Percentiles rank a stretch among this genome's conserved stretches.
Conservation (phyloP, 1,284 basidiomycete genomes). For the Cutaneotrichosporon spelunceum region DNA sequence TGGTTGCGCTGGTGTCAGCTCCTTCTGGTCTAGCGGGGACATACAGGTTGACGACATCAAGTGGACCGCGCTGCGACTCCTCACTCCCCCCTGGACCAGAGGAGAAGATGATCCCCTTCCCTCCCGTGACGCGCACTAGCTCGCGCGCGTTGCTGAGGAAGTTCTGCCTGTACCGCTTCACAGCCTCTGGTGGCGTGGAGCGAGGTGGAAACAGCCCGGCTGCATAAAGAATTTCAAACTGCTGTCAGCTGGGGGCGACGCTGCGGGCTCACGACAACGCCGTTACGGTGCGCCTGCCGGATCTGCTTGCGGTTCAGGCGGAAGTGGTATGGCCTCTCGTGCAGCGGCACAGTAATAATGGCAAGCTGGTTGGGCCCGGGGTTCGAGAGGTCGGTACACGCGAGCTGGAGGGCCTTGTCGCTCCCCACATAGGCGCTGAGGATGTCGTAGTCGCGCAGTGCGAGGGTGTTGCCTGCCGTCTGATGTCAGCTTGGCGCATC, state of each 20-base stretch:
- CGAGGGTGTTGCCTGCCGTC: constrained; percentile 39
- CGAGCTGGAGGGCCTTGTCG: constrained; percentile 48
- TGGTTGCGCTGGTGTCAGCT: constrained; percentile 33
- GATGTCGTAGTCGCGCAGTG: constrained; percentile 44
- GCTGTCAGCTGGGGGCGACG: constrained; percentile 11
- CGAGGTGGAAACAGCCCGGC: constrained; percentile 43
- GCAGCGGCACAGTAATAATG: constrained; percentile 49
- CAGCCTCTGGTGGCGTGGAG: constrained; percentile 30
- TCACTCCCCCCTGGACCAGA: constrained; percentile 39
- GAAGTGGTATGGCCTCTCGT: constrained; percentile 47
- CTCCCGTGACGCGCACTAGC: constrained; percentile 47
- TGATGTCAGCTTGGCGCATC: constrained; percentile 14
- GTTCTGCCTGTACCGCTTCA: constrained; percentile 44
- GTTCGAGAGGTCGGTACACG: constrained; percentile 46
- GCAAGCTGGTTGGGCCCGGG: constrained; percentile 51
- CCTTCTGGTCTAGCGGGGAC: constrained; percentile 8
- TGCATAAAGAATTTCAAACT: constrained; percentile 51
- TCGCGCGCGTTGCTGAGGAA: constrained; percentile 50
- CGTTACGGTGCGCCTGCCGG: constrained; percentile 47
- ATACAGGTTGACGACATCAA: constrained; percentile 49
- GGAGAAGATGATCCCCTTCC: constrained; percentile 48
- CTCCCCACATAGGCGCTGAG: constrained; percentile 44
- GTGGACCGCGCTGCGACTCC: constrained; percentile 39
- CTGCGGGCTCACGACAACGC: constrained; percentile 44
- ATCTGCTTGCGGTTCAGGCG: constrained; percentile 47